Conservation (phyloP, 2,329 filamentous ascomycete genomes). For the Botrytis cinerea region DNA sequence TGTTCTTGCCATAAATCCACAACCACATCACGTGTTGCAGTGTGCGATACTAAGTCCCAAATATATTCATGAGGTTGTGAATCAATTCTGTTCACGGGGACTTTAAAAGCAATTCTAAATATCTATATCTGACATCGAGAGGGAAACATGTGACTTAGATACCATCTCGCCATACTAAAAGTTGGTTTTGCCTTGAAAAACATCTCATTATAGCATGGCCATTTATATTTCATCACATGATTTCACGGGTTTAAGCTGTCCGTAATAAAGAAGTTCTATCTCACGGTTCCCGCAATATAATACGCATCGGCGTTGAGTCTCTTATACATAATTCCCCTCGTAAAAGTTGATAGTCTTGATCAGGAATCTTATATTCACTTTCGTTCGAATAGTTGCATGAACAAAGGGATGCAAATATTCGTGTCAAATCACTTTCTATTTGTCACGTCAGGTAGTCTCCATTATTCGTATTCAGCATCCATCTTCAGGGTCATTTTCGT, state of each 20-base stretch:
- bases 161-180: neutral
- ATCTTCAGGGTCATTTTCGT: neutral
- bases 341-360: neutral
- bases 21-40: neutral
- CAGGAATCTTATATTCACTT: neutral
- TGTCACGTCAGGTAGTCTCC: neutral
- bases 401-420: neutral
- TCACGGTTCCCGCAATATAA: neutral
- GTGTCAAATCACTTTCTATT: neutral
- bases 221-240: neutral
- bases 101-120: neutral
- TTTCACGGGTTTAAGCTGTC: too few relatives aligned
- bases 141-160: neutral
- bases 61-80: neutral
- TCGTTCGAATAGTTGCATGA: too few relatives aligned
- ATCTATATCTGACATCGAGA: neutral
- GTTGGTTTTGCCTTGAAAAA: neutral
- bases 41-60: neutral
- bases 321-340: neutral
- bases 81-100: accelerated
- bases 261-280: accelerated
- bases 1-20: neutral
- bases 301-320: neutral
- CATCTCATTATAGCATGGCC: neutral
- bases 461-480: neutral